These are phyloP conservation scores for Tetracladium marchalianum DNA, from an alignment of 495 filamentous ascomycete species.

Conservation along the genomic window DNA sequence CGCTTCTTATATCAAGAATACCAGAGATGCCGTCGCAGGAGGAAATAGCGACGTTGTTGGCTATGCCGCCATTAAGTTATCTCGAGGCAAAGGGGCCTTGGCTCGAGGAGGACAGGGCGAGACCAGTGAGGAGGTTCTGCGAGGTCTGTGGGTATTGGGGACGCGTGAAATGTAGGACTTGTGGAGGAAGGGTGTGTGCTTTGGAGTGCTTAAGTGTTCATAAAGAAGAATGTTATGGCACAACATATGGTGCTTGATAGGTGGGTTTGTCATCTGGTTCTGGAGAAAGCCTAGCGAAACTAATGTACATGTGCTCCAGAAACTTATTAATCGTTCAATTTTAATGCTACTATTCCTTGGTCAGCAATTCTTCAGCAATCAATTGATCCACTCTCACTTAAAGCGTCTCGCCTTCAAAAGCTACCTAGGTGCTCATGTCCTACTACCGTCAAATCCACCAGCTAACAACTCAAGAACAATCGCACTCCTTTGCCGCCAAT, in stretches of 20 bases:
- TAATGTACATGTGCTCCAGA: too few relatives aligned
- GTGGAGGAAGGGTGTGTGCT: constrained; percentile 70
- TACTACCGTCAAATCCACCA: too few relatives aligned
- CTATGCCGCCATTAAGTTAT: constrained; percentile 70
- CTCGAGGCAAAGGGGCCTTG: constrained; percentile 59
- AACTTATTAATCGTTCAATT: too few relatives aligned
- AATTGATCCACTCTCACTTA: too few relatives aligned
- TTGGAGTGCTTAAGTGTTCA: constrained; percentile 72
- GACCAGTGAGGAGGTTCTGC: constrained; percentile 66
- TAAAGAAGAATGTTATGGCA: constrained; percentile 58
- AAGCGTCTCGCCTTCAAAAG: too few relatives aligned
- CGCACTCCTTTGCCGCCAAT: too few relatives aligned
- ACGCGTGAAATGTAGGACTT: constrained; percentile 72
- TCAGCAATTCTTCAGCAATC: too few relatives aligned
- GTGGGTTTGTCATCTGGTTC: not conserved
- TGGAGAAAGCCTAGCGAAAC: not conserved
- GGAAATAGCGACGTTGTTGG: constrained; percentile 56
- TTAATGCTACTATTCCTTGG: too few relatives aligned
- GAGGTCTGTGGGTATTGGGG: constrained; percentile 93
- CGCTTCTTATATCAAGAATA: constrained; percentile 50
- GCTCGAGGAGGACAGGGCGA: constrained; percentile 30
- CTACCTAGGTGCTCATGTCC: too few relatives aligned
- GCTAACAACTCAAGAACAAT: too few relatives aligned
- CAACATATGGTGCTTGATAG: constrained; percentile 55
- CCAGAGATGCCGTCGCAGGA: constrained; percentile 55